Percentiles rank a stretch among this genome's conserved stretches.
phyloP scores from a whole-genome alignment of 495 filamentous ascomycete genomes.

The Astrothelium subdiscretum region DNA sequence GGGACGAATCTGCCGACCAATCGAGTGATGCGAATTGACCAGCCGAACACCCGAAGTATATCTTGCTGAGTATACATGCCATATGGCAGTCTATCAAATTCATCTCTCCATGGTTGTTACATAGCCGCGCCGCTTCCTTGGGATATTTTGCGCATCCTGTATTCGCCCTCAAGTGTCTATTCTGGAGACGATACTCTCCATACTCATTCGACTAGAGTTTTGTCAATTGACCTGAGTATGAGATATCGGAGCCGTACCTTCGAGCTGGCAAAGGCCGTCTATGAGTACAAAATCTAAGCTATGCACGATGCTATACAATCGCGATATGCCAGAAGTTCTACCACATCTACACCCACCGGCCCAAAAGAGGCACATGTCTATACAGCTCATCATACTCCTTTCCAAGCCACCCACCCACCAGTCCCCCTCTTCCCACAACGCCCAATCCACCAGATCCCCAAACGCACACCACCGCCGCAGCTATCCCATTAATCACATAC shows the following conservation, averaged over 20 bases:
- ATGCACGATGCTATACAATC: background rate
- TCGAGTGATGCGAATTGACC: background rate
- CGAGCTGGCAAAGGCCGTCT: background rate
- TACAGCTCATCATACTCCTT: slow-evolving; percentile 66
- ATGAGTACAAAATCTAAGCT: background rate
- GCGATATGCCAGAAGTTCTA: background rate
- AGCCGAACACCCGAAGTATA: no score
- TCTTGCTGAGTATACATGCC: no score
- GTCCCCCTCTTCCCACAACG: slow-evolving; percentile 62
- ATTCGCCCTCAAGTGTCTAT: no score
- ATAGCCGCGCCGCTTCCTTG: no score
- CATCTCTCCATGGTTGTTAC: background rate
- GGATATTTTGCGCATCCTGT: no score
- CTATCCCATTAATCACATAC: slow-evolving; percentile 55
- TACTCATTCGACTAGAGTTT: background rate
- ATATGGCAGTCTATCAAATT: no score
- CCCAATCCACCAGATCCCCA: slow-evolving; percentile 79
- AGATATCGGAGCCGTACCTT: background rate
- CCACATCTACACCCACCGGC: slow-evolving; percentile 33
- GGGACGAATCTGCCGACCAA: background rate
- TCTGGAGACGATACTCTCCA: background rate
- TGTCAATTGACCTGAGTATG: background rate
- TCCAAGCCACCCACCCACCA: slow-evolving; percentile 63
- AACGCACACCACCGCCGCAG: slow-evolving; percentile 42
- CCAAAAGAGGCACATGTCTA: slow-evolving; percentile 40